Evolutionary conservation across 441 rosid genomes (phyloP), one percentile per base, ranked within the genome.

Genomic region (Populus hybrid): DNA sequence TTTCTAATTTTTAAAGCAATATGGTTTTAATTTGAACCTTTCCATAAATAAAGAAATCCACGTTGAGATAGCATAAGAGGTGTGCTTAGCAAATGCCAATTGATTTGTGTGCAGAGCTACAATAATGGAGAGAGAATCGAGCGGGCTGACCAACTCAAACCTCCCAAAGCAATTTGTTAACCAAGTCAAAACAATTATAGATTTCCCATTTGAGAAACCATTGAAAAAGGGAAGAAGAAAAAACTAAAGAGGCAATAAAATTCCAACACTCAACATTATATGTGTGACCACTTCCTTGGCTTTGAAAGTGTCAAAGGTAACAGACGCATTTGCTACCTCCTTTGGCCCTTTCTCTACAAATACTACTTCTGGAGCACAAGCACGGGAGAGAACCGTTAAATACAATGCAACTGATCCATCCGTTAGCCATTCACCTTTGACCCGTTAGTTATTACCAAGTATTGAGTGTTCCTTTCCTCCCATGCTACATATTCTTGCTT

Each of bases 281-380:
- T 57, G 3, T 35, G 28, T 2, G 81, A 78, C 84, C 81, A 57
- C 46, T 78, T 82, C 79, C 28, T 81, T 36, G 57, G 40, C 78
- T 75, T 78, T 78, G 84, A 82, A 82, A 57, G 30, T 42, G 81
- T 82, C 81, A 82, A 82, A 20, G 24, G 7, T 23, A n/a, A 10
- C 50, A 67, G 12, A 24, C n/a, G 16, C 6, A 69, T 2, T 68
- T 9, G 4, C 50, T 61, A 10, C 26, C 70, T 28, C 26, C 66
- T 2, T 10, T 23, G 5, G 67, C 6, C 28, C 24, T 63, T 3
- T 46, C 23, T 11, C 46, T 46, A 9, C 32, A 38, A 7, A 6
- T 9, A 1, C 18, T 26, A 12, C 21, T 67, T 75, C 9, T n/a
- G 6, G 3, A 21, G 32, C 18, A 3, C 12, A 63, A 61, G 11